Conservation (phyloP, 2,329 filamentous ascomycete genomes). For the Pestalotiopsis fici region DNA sequence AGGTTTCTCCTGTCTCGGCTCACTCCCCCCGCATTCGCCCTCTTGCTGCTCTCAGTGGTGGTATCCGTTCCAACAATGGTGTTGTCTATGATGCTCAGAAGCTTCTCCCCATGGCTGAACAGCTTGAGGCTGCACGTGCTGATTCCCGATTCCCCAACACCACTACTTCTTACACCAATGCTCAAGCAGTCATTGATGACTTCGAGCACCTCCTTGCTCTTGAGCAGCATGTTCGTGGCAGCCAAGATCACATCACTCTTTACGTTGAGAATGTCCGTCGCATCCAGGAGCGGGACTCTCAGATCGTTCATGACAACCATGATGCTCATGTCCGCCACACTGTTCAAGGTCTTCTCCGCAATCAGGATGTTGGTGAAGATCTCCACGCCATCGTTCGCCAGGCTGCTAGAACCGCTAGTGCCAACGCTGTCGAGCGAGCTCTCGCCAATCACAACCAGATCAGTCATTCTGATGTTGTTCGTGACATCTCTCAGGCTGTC, state of each 20-base stretch:
- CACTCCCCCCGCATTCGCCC: background rate
- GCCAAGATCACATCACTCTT: constrained; percentile 22
- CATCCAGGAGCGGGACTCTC: constrained; percentile 36
- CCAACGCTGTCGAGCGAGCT: constrained; percentile 36
- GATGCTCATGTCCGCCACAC: constrained; percentile 21
- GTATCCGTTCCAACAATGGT: background rate
- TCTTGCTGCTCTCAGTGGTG: background rate
- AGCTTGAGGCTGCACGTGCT: constrained; percentile 30
- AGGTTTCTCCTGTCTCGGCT: background rate
- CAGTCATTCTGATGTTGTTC: constrained; percentile 15
- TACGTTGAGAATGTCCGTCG: constrained; percentile 32
- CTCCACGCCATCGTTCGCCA: constrained; percentile 28
- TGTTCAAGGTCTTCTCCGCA: constrained; percentile 22
- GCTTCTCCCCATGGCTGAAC: constrained; percentile 25
- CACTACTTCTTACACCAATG: constrained; percentile 23
- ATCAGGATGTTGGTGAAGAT: constrained; percentile 22
- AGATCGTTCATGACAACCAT: constrained; percentile 19
- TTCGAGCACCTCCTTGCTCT: constrained; percentile 30
- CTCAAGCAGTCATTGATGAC: constrained; percentile 30
- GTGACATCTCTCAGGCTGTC: constrained; percentile 24
- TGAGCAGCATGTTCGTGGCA: constrained; percentile 20
- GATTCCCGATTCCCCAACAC: constrained; percentile 33
- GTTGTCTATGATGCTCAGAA: background rate
- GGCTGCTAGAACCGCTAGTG: constrained; percentile 15
- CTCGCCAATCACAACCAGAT: constrained; percentile 26